Base-by-base conservation (phyloP, 306 rosid genomes). In the Pueraria montana region DNA sequence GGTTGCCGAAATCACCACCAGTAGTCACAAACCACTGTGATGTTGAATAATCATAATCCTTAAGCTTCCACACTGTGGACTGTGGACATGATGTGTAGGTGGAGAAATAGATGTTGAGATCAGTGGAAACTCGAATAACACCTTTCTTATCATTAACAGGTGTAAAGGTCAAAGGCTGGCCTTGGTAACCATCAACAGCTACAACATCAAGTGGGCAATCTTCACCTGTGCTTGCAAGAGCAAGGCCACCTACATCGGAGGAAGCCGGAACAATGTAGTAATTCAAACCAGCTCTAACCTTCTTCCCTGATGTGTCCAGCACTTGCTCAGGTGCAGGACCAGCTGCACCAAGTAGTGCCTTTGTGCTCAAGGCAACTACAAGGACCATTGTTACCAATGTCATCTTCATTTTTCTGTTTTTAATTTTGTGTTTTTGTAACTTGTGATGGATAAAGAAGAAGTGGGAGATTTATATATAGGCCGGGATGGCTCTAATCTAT, bases 171-270 rank as follows among this genome's bases (percentile, higher is more conserved):
- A n/a, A n/a, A n/a, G n/a, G n/a, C n/a, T n/a, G n/a, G 13, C 93
- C 92, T 0, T 72, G 86, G 0, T 86, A 87, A 59, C 88, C 89
- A 36, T 86, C 92, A 34, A 92, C 94, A 17, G 80, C 87, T 3
- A 26, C 85, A 21, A 90, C 92, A 53, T 86, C 87, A 5, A 88
- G 87, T 0, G 94, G 90, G 40, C 93, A 88, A 66, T 53, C 83
- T 59, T 34, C 86, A 63, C 49, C 83, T 46, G 82, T 3, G 0
- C 14, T 11, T 1, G 81, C 2, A 1, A 86, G 91, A 8, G 83
- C 84, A 17, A 91, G 78, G 1, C 91, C 94, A 21, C 92, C 95
- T 11, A 80, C 77, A 3, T 20, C 9, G 11, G 18, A 6, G 0
- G 81, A 27, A 63, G 45, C 49, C 0, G 81, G 73, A 21, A 63